These are phyloP conservation scores for Eutrema japonicum DNA, from an alignment of 345 rosid species.

Conservation along the genomic window DNA sequence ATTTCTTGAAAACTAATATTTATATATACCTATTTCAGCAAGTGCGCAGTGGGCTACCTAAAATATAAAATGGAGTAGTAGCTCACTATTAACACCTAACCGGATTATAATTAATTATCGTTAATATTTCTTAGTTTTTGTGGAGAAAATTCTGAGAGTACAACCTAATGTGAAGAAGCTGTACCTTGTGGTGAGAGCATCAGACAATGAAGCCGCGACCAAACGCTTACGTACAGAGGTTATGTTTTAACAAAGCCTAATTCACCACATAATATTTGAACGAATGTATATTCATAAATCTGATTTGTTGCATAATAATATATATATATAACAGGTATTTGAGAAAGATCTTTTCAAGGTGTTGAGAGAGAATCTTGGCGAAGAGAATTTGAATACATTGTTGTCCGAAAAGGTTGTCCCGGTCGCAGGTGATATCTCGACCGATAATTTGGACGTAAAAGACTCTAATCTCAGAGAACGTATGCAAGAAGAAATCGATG, in stretches of 20 bases:
- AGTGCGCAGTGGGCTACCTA: not conserved
- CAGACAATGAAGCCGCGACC: slow-evolving; percentile 63
- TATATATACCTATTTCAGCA: not conserved
- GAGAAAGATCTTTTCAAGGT: slow-evolving; percentile 42
- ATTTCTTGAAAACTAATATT: not conserved
- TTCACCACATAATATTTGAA: not conserved
- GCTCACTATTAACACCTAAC: not conserved
- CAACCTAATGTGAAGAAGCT: slow-evolving; percentile 87
- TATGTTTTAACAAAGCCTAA: slow-evolving; percentile 14
- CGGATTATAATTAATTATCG: not conserved
- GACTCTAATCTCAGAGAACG: slow-evolving; percentile 29
- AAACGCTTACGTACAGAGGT: slow-evolving; percentile 76
- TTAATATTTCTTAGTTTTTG: slow-evolving; percentile 55
- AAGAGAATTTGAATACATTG: slow-evolving; percentile 21
- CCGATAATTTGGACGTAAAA: slow-evolving; percentile 21
- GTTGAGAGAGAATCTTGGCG: slow-evolving; percentile 36
- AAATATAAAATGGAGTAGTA: not conserved
- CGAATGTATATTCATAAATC: not conserved
- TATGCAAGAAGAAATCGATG: slow-evolving; percentile 40
- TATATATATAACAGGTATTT: slow-evolving; percentile 18
- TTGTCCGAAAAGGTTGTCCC: slow-evolving; percentile 34
- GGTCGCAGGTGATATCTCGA: slow-evolving; percentile 41
- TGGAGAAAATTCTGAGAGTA: slow-evolving; percentile 83
- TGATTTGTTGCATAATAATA: not conserved
- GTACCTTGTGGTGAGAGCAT: slow-evolving; percentile 79